Base-by-base conservation (phyloP, 1,139 yeast genomes). In the Suhomyces anneliseae region DNA sequence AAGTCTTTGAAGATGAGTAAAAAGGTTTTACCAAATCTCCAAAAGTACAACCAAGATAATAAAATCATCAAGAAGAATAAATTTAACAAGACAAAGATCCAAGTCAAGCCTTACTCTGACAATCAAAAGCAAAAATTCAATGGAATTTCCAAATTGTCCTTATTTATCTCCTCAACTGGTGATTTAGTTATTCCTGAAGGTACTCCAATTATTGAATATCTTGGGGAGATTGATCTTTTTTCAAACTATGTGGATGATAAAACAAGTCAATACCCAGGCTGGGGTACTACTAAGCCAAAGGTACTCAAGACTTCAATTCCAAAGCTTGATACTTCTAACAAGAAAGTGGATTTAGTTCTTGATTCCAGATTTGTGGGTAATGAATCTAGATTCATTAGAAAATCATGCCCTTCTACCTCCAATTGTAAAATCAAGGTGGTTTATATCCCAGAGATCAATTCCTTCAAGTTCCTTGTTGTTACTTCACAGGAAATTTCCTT, bases 351-450 rank as follows among this genome's bases (percentile, higher is more conserved):
- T 1, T 56, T 93, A 11, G 85, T 81, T 2, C 70, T 92, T 27
- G 97, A 92, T 66, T 83, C 95, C 33, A 76, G 98, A 50, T 79
- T 82, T 44, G 79, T 83, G 19, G 98, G 98, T 0, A 88, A 89
- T 55, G 78, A 80, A 40, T 75, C 90, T 1, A 69, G 96, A 46
- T 92, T 87, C 61, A 73, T 90, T 27, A 74, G 97, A 50, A 81
- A 87, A 51, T 76, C 95, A 8, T 89, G 97, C 58, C 72, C 74
- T 1, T 44, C 57, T 2, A 62, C 78, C 6, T 89, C 96, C 5
- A 90, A 90, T 64, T 85, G 92, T 60, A 80, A 75, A 52, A 68
- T 92, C 27, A 76, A 74, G 45, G 75, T 87, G 1, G 66, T 83
- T 1, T 70, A 78, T 41, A 66, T 84, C 8, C 74, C 76, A 3